phyloP scores from a whole-genome alignment of 345 rosid species.

The Eucalyptus victrix region DNA sequence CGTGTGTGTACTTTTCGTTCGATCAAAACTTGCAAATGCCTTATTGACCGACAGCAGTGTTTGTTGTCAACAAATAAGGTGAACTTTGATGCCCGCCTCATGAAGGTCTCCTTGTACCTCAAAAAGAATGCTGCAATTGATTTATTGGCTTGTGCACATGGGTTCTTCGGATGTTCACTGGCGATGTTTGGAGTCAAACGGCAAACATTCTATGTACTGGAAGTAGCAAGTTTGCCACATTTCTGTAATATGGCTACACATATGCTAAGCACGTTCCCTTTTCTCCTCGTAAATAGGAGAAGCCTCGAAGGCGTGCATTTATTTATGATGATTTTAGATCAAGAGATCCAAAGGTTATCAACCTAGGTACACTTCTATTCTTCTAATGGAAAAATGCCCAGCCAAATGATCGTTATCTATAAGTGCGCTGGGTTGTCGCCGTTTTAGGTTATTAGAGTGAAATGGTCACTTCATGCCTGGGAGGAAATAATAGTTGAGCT shows the following conservation, averaged over 20 bases:
- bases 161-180: neutral
- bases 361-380: conserved; percentile 22
- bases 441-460: conserved; percentile 44
- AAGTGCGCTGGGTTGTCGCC: neutral
- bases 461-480: conserved; percentile 59
- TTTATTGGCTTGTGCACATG: neutral
- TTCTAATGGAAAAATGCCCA: neutral
- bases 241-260: neutral
- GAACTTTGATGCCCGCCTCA: neutral
- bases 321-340: conserved; percentile 16
- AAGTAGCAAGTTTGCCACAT: neutral
- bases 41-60: neutral
- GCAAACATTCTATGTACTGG: neutral
- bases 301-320: conserved; percentile 33
- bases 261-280: neutral
- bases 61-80: neutral
- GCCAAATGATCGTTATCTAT: neutral
- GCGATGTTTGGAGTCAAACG: neutral
- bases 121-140: neutral
- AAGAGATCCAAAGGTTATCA: conserved; percentile 51
- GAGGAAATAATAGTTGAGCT: conserved; percentile 56
- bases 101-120: neutral
- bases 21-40: neutral
- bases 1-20: conserved; percentile 4
- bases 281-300: neutral